phyloP scores from a whole-genome alignment of 1,139 yeast species.

The Meyerozyma athensensis region DNA sequence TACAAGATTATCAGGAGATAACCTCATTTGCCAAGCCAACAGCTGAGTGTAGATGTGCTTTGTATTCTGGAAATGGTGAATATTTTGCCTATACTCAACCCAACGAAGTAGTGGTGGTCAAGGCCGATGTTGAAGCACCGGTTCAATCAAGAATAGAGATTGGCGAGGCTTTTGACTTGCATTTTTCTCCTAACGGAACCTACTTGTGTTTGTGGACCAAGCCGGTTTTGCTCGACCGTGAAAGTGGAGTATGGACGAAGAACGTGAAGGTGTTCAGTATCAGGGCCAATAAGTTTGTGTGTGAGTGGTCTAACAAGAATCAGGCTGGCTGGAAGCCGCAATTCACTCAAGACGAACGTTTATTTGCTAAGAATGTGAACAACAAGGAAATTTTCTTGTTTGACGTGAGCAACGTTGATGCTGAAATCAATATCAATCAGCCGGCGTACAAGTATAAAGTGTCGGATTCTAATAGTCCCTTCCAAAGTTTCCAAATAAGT shows the following conservation, averaged over 20 bases:
- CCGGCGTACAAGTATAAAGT: slow-evolving; percentile 61
- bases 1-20: slow-evolving; percentile 44
- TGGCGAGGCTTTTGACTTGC: slow-evolving; percentile 70
- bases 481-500: slow-evolving; percentile 57
- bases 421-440: slow-evolving; percentile 33
- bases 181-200: slow-evolving; percentile 85
- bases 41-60: slow-evolving; percentile 42
- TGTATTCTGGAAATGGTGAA: slow-evolving; percentile 51
- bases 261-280: slow-evolving; percentile 75
- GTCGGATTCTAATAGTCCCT: slow-evolving; percentile 52
- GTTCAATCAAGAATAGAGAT: slow-evolving; percentile 42
- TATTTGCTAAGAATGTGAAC: slow-evolving; percentile 57
- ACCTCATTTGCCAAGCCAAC: slow-evolving; percentile 31
- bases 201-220: slow-evolving; percentile 89
- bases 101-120: slow-evolving; percentile 49
- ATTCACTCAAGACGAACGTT: slow-evolving; percentile 73
- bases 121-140: slow-evolving; percentile 31
- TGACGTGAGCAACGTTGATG: slow-evolving; percentile 48
- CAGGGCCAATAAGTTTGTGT: slow-evolving; percentile 40
- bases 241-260: slow-evolving; percentile 65
- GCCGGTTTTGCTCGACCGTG: slow-evolving; percentile 56
- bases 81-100: slow-evolving; percentile 58
- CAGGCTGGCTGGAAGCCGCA: slow-evolving; percentile 93
- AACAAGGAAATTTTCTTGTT: slow-evolving; percentile 70
- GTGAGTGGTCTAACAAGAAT: slow-evolving; percentile 71